These are phyloP conservation scores for Cinnamomum micranthum DNA, from an alignment of 164 flowering plant species.

Conservation along the genomic window DNA sequence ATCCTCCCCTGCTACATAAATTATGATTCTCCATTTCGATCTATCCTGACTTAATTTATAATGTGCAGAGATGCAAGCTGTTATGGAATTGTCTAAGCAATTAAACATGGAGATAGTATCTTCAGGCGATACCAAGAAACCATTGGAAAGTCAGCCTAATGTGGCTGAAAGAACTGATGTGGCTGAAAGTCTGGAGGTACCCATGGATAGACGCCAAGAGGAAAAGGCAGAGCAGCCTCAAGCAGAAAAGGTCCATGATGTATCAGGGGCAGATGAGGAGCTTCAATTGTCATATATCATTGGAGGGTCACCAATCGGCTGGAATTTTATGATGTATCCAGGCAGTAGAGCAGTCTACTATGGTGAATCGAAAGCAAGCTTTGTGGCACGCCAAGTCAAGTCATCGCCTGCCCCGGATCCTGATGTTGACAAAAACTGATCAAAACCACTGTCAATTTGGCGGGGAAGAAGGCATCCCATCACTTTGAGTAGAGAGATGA, in stretches of 20 bases:
- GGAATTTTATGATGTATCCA: slow-evolving; percentile 65
- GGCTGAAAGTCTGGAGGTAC: slow-evolving; percentile 16
- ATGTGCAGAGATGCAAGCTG: slow-evolving; percentile 51
- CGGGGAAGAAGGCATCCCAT: neutral
- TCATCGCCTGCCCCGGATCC: neutral
- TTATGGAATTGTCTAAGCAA: slow-evolving; percentile 48
- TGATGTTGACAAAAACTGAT: neutral
- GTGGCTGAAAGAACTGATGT: slow-evolving; percentile 5
- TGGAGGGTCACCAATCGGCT: slow-evolving; percentile 85
- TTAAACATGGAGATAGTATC: slow-evolving; percentile 31
- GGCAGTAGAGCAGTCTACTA: slow-evolving; percentile 47
- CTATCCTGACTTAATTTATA: neutral
- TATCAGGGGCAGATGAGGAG: slow-evolving; percentile 27
- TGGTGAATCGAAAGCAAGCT: slow-evolving; percentile 48
- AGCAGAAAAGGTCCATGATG: slow-evolving; percentile 11
- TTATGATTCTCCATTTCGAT: neutral
- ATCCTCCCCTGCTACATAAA: too few species aligned
- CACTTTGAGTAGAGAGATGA: neutral
- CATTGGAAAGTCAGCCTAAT: slow-evolving; percentile 11
- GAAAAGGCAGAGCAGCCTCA: slow-evolving; percentile 17
- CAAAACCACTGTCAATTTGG: neutral
- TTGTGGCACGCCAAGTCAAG: slow-evolving; percentile 34
- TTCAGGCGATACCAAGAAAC: slow-evolving; percentile 18
- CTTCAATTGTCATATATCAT: slow-evolving; percentile 37
- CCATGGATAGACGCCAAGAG: slow-evolving; percentile 13